These are phyloP conservation scores for Trifolium fragiferum DNA, from an alignment of 306 rosid species.

Conservation along the genomic window DNA sequence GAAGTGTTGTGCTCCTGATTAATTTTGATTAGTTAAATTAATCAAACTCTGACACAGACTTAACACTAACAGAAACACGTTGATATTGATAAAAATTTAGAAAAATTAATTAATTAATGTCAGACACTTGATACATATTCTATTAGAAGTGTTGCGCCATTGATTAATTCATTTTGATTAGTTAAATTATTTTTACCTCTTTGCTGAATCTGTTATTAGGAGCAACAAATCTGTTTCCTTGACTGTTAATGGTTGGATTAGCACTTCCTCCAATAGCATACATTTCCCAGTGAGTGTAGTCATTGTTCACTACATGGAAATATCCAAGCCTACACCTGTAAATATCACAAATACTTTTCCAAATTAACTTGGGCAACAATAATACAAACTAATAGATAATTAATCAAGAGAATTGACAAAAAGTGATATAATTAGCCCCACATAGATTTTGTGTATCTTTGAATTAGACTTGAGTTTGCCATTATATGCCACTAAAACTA, in stretches of 20 bases:
- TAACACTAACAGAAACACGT: too few relatives aligned
- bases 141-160: too few relatives aligned
- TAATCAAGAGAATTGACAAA: conserved; percentile 16
- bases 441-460: conserved; percentile 33
- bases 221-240: conserved; percentile 91
- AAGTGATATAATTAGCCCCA: conserved; percentile 12
- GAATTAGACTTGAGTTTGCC: background rate
- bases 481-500: background rate
- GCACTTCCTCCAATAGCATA: conserved; percentile 99
- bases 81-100: too few relatives aligned
- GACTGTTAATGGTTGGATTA: conserved; percentile 85
- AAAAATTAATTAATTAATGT: too few relatives aligned
- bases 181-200: conserved; percentile 58
- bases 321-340: conserved; percentile 94
- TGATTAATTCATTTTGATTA: too few relatives aligned
- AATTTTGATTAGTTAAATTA: too few relatives aligned
- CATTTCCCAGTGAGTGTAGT: conserved; percentile 99
- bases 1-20: too few relatives aligned
- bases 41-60: too few relatives aligned
- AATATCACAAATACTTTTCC: conserved; percentile 15
- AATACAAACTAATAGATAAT: background rate
- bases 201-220: conserved; percentile 82
- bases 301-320: conserved; percentile 98
- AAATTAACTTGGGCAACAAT: conserved; percentile 13
- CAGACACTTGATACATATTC: too few relatives aligned